These are phyloP conservation scores for Globisporangium solare DNA, from an alignment of 352 stramenopile genomes.

Conservation along the genomic window DNA sequence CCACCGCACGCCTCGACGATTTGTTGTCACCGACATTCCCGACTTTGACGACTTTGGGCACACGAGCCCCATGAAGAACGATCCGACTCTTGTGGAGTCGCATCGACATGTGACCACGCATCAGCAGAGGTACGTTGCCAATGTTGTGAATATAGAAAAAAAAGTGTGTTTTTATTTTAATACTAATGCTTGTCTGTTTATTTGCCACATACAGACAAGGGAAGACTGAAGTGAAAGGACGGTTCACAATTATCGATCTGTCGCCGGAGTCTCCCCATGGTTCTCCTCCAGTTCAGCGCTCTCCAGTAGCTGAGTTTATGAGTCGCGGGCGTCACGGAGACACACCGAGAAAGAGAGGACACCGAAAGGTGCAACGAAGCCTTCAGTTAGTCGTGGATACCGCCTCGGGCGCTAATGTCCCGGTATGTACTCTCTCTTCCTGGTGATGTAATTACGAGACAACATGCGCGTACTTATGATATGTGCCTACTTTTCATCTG, in stretches of 20 bases:
- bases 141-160: no score
- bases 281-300: slow-evolving; percentile 10
- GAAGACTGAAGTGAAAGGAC: slow-evolving; percentile 66
- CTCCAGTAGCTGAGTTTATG: slow-evolving; percentile 5
- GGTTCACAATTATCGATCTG: slow-evolving; percentile 82
- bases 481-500: background rate
- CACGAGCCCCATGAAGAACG: slow-evolving; percentile 1
- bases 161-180: no score
- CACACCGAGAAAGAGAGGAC: slow-evolving; percentile 13
- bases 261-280: slow-evolving; percentile 50
- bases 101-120: background rate
- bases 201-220: slow-evolving; percentile 30
- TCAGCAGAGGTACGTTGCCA: slow-evolving; percentile 3
- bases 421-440: no score
- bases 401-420: no score
- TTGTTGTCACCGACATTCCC: slow-evolving; percentile 69
- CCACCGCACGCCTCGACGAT: slow-evolving; percentile 50
- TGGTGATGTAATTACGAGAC: no score
- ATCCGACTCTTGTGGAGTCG: slow-evolving; percentile 3
- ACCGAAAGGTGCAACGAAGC: background rate
- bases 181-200: background rate
- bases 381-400: no score
- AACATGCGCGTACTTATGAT: no score
- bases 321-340: slow-evolving; percentile 24
- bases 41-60: slow-evolving; percentile 31